These are phyloP conservation scores for Lycium barbarum DNA, from an alignment of 257 asterid genomes.

Conservation along the genomic window DNA sequence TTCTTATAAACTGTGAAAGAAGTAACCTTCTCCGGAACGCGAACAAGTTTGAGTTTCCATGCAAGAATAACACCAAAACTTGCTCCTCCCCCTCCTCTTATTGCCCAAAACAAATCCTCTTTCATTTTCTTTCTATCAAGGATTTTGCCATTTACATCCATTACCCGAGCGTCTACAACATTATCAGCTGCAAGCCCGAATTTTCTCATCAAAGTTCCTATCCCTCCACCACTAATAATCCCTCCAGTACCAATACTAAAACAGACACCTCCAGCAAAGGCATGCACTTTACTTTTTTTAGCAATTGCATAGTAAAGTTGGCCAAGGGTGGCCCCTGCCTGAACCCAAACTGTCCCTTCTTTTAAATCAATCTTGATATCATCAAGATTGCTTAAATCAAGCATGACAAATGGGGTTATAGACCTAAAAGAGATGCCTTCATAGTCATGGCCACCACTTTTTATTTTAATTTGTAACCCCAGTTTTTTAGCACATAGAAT, in stretches of 20 bases:
- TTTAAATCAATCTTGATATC: conserved; percentile 3
- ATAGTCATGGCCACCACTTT: conserved; percentile 20
- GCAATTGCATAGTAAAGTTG: conserved; percentile 23
- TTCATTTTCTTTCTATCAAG: not conserved
- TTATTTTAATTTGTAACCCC: not conserved
- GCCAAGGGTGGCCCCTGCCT: not conserved
- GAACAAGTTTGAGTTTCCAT: conserved; percentile 25
- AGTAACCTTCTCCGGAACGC: conserved; percentile 15
- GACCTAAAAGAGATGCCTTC: conserved; percentile 11
- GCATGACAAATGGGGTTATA: not conserved
- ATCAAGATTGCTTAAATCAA: conserved; percentile 22
- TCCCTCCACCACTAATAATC: conserved; percentile 12
- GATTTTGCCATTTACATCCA: conserved; percentile 8
- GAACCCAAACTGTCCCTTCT: conserved; percentile 14
- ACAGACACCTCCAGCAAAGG: not conserved
- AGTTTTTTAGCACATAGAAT: not conserved
- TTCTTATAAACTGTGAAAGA: not conserved
- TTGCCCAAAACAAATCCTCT: conserved; percentile 17
- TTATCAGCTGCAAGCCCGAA: conserved; percentile 16
- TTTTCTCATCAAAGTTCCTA: not conserved
- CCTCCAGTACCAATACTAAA: conserved; percentile 19
- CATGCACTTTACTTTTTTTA: not conserved
- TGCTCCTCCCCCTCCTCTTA: conserved; percentile 31
- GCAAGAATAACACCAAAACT: conserved; percentile 24
- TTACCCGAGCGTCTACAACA: conserved; percentile 8